Evolutionary conservation across 2,329 filamentous ascomycete genomes (phyloP).

Genomic region (Neobulgaria alba): DNA sequence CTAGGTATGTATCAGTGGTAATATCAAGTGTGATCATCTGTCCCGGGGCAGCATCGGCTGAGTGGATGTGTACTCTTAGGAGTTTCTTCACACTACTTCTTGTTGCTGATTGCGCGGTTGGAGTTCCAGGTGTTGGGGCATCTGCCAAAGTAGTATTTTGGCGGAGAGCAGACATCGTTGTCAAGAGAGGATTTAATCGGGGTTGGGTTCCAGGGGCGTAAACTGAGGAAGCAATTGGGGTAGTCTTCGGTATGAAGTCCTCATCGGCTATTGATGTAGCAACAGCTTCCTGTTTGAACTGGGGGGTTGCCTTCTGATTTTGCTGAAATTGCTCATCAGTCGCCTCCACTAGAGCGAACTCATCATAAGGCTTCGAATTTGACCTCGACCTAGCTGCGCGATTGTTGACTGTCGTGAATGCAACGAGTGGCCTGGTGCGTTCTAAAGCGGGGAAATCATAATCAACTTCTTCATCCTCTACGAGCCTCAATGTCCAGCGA

Average conservation of each 20-base stretch:
- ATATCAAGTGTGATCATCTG: slow-evolving; percentile 67
- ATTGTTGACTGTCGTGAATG: slow-evolving; percentile 77
- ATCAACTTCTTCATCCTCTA: slow-evolving; percentile 76
- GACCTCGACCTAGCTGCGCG: slow-evolving; percentile 50
- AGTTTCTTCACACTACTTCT: slow-evolving; percentile 56
- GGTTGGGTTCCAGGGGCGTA: slow-evolving; percentile 30
- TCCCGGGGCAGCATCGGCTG: slow-evolving; percentile 61
- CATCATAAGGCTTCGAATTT: slow-evolving; percentile 70
- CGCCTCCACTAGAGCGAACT: slow-evolving; percentile 72
- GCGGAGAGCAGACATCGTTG: slow-evolving; percentile 45
- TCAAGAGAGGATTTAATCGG: slow-evolving; percentile 50
- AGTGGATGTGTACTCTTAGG: slow-evolving; percentile 62
- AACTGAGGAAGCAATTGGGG: slow-evolving; percentile 18
- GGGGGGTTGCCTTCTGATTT: slow-evolving; percentile 60
- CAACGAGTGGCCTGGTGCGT: slow-evolving; percentile 62
- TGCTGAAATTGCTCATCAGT: slow-evolving; percentile 58
- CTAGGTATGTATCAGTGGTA: slow-evolving; percentile 75
- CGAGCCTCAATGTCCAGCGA: slow-evolving; percentile 75
- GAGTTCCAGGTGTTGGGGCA: slow-evolving; percentile 37
- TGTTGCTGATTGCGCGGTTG: slow-evolving; percentile 28
- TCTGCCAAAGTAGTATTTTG: slow-evolving; percentile 47
- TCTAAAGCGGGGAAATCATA: slow-evolving; percentile 76
- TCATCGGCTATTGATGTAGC: slow-evolving; percentile 34
- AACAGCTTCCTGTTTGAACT: slow-evolving; percentile 49
- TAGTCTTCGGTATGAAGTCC: slow-evolving; percentile 32